These are phyloP conservation scores for Ophiostoma ulmi DNA, from an alignment of 2,329 filamentous ascomycete genomes.

Conservation along the genomic window DNA sequence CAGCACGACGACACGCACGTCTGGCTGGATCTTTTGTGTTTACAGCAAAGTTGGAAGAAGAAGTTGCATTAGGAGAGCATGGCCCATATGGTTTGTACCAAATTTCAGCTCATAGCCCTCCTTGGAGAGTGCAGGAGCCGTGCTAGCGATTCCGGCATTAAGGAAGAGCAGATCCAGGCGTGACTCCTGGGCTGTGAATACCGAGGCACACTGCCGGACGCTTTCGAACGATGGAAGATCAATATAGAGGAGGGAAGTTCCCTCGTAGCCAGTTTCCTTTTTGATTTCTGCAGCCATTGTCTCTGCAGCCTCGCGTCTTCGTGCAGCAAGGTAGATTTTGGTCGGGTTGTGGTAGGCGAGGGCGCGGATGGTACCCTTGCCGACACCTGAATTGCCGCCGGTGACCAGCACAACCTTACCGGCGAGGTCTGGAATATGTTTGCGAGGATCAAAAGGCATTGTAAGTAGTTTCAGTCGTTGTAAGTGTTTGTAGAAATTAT, in stretches of 20 bases:
- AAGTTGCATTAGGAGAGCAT: slow-evolving; percentile 40
- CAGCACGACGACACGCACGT: slow-evolving; percentile 11
- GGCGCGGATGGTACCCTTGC: slow-evolving; percentile 38
- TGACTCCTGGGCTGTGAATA: slow-evolving; percentile 33
- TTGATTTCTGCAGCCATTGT: neutral
- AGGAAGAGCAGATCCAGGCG: slow-evolving; percentile 43
- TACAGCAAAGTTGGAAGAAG: slow-evolving; percentile 32
- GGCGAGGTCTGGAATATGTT: slow-evolving; percentile 36
- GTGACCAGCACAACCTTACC: slow-evolving; percentile 42
- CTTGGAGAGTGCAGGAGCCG: slow-evolving; percentile 34
- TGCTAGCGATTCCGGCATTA: slow-evolving; percentile 44
- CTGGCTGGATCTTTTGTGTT: neutral
- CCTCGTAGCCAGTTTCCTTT: slow-evolving; percentile 31
- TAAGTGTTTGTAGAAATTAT: neutral
- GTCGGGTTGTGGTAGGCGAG: slow-evolving; percentile 43
- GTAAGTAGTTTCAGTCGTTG: neutral
- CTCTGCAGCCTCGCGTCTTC: slow-evolving; percentile 2
- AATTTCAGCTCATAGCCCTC: slow-evolving; percentile 47
- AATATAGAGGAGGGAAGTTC: slow-evolving; percentile 27
- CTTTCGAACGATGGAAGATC: slow-evolving; percentile 44
- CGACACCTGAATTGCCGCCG: slow-evolving; percentile 40
- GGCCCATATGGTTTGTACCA: slow-evolving; percentile 46
- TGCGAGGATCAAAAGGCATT: neutral
- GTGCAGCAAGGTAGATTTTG: slow-evolving; percentile 44
- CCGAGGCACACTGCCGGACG: slow-evolving; percentile 39